Evolutionary conservation across 495 filamentous ascomycete genomes (phyloP), one percentile per base, ranked within the genome.

Genomic region (Tuber calosporum): DNA sequence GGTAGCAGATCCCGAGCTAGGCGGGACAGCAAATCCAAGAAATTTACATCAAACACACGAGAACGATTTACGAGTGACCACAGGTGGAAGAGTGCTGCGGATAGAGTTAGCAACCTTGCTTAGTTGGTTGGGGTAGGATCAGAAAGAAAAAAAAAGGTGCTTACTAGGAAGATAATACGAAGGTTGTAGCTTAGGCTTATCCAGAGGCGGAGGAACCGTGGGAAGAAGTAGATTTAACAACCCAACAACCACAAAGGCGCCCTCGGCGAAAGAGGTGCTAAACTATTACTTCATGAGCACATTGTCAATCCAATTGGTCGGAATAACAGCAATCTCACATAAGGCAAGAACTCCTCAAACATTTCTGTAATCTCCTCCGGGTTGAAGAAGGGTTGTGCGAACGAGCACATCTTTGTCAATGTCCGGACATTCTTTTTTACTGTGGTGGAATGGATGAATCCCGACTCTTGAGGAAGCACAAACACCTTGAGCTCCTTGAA

Each of bases 1-100:
- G 86, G 82, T 53, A 98, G 82, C 70, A 90, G 90, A 81, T 99
- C 95, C 70, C 94, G 86, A 0, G 94, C 89, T 72, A 97, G 84
- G 62, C 95, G 86, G 15, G 94, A 97, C 67, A 97, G 87, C 53
- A 95, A 88, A 83, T 99, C 95, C 68, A 98, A 86, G 74, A 96
- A 96, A 53, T 88, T 89, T 53, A 91, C 87, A 81, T 99, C 95
- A 74, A 96, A 92, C 13, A 89, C 85, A 83, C 92, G 96, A 6
- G 94, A 97, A 62, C 95, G 88, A 74, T 92, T 93, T 80, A 98
- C 89, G 30, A 97, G 84, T 9, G 93, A 95, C 96, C 95, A 99
- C 13, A 98, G 83, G 83, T 98, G 94, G 85, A 98, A 99, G 77
- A 97, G 91, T 8, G 93, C 90, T 82, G 38, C 9, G 67, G 75